Base-by-base conservation (phyloP, 495 filamentous ascomycete species). In the Lepidopterella palustris region DNA sequence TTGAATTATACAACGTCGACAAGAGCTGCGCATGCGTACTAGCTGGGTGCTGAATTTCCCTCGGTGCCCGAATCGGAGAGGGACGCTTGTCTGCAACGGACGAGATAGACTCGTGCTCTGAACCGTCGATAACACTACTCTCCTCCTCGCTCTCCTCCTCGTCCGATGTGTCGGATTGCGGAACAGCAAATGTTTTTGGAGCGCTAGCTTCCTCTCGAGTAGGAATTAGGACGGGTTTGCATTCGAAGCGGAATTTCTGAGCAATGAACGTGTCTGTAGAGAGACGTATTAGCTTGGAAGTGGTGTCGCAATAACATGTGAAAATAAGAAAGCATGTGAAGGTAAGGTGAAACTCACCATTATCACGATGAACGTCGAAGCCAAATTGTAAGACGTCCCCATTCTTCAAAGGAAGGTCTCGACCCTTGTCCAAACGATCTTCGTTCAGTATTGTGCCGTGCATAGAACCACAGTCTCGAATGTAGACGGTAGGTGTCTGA, bases 331-430 rank as follows among this genome's bases (percentile, higher is more conserved):
- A 45, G 25, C 2, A 42, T 42, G 35, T 10, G 28, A n/a, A 9
- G 35, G 40, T 20, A 21, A 8, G 15, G 21, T n/a, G 13, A 32
- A 32, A 58, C 60, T 31, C 53, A 66, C 63, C 52, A 9, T 56
- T 6, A 26, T 60, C 57, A 5, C 64, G 64, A 15, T 49, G 23
- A 0, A 67, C 60, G 49, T 67, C 56, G n/a, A 21, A 8, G 31
- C 64, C 64, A 26, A 67, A 63, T 49, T 63, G 65, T n/a, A 68
- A 11, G 6, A 29, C 20, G 29, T 68, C 65, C n/a, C 65, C 65
- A 42, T 53, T 59, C 29, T 53, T 42, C 58, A 68, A 47, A 15
- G 39, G 25, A 26, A 55, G 28, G 6, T 53, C 53, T 23, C 15
- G n/a, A 15, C 61, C 26, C 31, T 45, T 28, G 8, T 58, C 39